These are phyloP conservation scores for Collybia sordida DNA, from an alignment of 768 basidiomycete species.

Conservation along the genomic window DNA sequence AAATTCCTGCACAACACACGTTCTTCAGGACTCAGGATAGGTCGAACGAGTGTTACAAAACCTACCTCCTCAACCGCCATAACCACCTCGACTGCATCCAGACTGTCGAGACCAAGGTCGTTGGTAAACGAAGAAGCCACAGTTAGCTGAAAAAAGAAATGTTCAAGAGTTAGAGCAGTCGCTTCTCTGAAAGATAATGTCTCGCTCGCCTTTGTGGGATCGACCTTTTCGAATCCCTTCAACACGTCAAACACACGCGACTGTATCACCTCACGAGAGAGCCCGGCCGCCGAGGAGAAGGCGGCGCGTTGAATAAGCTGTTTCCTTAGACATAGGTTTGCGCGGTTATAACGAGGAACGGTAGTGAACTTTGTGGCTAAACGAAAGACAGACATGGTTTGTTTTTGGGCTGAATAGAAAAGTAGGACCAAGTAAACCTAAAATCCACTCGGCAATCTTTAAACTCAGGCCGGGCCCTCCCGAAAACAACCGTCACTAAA, in stretches of 20 bases:
- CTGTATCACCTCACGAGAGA: conserved; percentile 69
- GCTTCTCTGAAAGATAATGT: background rate
- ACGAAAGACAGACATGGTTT: conserved; percentile 55
- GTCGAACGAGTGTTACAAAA: conserved; percentile 2
- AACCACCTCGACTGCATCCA: conserved; percentile 97
- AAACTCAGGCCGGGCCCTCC: too few species aligned
- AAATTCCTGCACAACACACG: conserved; percentile 68
- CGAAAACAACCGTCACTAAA: too few species aligned
- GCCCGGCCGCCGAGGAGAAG: conserved; percentile 67
- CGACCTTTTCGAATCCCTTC: conserved; percentile 88
- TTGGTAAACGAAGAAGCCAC: conserved; percentile 55
- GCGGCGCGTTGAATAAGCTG: conserved; percentile 43
- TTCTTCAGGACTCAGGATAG: conserved; percentile 3
- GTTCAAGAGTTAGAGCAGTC: background rate
- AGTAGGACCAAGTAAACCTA: too few species aligned
- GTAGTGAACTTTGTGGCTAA: conserved; percentile 44
- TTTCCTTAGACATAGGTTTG: conserved; percentile 29
- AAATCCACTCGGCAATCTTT: too few species aligned
- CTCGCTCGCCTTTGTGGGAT: conserved; percentile 60
- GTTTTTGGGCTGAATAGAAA: too few species aligned
- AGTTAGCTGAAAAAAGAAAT: conserved; percentile 16
- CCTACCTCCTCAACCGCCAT: conserved; percentile 96
- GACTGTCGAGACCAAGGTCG: conserved; percentile 91
- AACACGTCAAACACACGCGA: conserved; percentile 78
- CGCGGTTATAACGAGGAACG: conserved; percentile 41